Evolutionary conservation across 2,329 filamentous ascomycete species (phyloP), one percentile per base, ranked within the genome.

Genomic region (Pseudonectria foliicola): DNA sequence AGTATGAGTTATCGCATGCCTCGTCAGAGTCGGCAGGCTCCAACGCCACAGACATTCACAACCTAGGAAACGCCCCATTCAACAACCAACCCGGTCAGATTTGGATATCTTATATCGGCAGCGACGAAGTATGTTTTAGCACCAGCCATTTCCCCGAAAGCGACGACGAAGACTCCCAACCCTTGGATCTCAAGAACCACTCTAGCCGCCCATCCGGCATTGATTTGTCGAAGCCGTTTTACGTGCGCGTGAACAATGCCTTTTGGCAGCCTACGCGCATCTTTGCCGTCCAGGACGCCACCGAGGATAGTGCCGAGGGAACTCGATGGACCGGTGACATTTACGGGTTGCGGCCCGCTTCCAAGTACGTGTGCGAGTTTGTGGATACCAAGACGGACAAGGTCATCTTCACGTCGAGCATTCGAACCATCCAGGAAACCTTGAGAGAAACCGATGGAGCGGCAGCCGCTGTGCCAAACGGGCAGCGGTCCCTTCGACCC

Each of bases 181-280:
- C 49, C 6, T 40, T 48, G 18, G 44, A 44, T 16, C 39, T 42
- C 42, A 54, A 57, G 33, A 52, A 50, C 44, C 50, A 60, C 45
- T 44, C 47, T 50, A 47, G 56, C 45, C 56, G 45, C 48, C 59
- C 64, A 0, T 59, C 71, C 11, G 74, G 72, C 3, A 73, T 83
- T 35, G 80, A 86, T 56, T 71, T 68, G 41, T 71, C 75, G 24
- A 88, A 86, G 56, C 85, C 84, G 5, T 88, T 89, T 54, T 87
- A 79, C 55, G 82, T 89, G 36, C 73, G 79, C 44, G 75, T 90
- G 46, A 89, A 90, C 59, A 80, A 85, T 33, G 82, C 83, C 8
- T 73, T 79, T 41, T 90, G 85, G 85, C 83, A 84, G 53, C 83
- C 83, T 2, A 85, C 82, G 10, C 73, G 81, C 46, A 87, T 89